Base-by-base conservation (phyloP, 2,329 filamentous ascomycete genomes). In the Tolypocladium amazonense region DNA sequence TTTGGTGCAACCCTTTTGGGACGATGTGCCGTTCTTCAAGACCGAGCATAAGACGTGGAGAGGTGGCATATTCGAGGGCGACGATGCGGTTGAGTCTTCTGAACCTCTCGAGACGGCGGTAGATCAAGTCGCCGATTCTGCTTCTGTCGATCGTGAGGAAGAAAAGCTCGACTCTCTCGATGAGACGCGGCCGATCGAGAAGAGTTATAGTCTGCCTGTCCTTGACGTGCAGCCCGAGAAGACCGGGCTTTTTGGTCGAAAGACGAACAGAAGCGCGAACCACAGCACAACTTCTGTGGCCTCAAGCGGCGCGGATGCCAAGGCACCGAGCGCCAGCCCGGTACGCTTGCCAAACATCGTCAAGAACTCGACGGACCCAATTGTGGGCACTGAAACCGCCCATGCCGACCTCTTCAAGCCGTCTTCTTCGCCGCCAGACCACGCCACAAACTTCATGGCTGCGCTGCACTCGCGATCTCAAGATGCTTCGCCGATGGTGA, bases 1-100 rank as follows among this genome's bases (percentile, higher is more conserved):
- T 1, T 73, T 97, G 25, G 94, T 99, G 2, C 79, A 88, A 59
- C 94, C 94, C 0, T 96, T 96, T 70, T 99, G 94, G 93, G 94
- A 99, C 65, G 94, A 99, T 70, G 82, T 91, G 30, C 92, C 94
- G 0, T 97, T 99, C 72, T 88, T 91, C 70, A 85, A 89, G 66
- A 97, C 92, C 0, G 81, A 87, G 59, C 79, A 84, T 60, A 91
- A 96, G 71, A 76, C 78, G 25, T 92, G 90, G 80, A 83, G 94
- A 65, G 94, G 93, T 14, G 94, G 94, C 0, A 88, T 97, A 25
- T 99, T 85, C 68, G 79, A 82, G 38, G 79, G 80, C 35, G 83
- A 85, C 55, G 76, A 81, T 62, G 75, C 73, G 1, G 76, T 80
- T 2, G 71, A 68, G 38, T 58, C 66, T 3, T 63, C 65, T 9